Percentiles rank a stretch among this genome's conserved stretches.
phyloP scores from a whole-genome alignment of 2,329 filamentous ascomycete genomes.

The Stemphylium vesicarium region DNA sequence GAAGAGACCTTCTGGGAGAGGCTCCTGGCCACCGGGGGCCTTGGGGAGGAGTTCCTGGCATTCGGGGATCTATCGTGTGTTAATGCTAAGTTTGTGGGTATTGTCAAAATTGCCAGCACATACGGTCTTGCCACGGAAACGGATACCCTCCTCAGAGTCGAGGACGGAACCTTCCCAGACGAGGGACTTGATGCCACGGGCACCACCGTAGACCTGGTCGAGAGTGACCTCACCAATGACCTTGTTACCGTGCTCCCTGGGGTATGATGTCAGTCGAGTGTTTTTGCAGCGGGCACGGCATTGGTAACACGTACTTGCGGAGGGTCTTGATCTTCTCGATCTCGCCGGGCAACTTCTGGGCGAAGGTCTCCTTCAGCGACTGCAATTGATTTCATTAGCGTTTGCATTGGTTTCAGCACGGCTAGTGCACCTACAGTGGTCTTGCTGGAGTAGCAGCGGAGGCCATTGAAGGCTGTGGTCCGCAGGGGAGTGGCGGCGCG shows the following conservation, averaged over 20 bases:
- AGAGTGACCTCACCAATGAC: conserved; percentile 97
- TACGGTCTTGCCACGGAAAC: conserved; percentile 95
- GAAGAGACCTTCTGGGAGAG: conserved; percentile 98
- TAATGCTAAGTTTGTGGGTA: conserved; percentile 24
- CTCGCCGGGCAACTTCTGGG: conserved; percentile 92
- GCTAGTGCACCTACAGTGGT: conserved; percentile 68
- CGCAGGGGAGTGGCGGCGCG: conserved; percentile 71
- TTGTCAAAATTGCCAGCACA: conserved; percentile 28
- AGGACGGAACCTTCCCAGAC: conserved; percentile 97
- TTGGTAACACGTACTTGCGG: conserved; percentile 71
- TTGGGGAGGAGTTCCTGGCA: conserved; percentile 98
- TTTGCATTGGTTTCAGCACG: conserved; percentile 15
- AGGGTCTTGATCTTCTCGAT: conserved; percentile 99
- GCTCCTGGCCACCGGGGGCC: conserved; percentile 94
- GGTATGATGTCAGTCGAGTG: conserved; percentile 39
- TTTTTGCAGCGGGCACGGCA: conserved; percentile 10
- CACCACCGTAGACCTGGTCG: conserved; percentile 99
- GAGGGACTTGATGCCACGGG: conserved; percentile 96
- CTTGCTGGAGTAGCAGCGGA: conserved; percentile 91
- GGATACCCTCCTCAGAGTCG: conserved; percentile 98
- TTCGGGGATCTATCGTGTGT: conserved; percentile 75
- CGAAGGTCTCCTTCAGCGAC: conserved; percentile 98
- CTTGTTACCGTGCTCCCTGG: conserved; percentile 90
- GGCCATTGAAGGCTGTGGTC: conserved; percentile 78
- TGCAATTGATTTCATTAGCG: conserved; percentile 54